phyloP scores from a whole-genome alignment of 108 stramenopile species.

The Conticribra guillardii region DNA sequence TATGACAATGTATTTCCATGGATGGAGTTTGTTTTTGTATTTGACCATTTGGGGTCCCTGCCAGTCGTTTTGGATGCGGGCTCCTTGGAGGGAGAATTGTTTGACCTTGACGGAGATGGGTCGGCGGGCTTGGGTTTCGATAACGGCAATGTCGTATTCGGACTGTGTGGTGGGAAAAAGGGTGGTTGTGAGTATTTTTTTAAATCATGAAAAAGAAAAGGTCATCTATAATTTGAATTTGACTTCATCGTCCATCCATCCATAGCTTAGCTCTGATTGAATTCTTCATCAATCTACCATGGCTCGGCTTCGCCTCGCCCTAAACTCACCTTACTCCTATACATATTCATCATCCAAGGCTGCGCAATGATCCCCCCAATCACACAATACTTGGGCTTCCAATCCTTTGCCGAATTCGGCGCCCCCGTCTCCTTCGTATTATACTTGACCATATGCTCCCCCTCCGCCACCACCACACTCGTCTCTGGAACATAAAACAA shows the following conservation, averaged over 20 bases:
- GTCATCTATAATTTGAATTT: no score
- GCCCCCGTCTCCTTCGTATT: constrained; percentile 86
- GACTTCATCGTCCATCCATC: no score
- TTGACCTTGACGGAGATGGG: constrained; percentile 92
- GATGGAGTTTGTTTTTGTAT: constrained; percentile 91
- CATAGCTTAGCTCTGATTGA: no score
- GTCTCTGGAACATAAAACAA: constrained; percentile 89
- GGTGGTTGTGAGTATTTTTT: constrained; percentile 2
- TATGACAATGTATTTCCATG: constrained; percentile 89
- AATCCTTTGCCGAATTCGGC: constrained; percentile 87
- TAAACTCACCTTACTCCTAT: constrained; percentile 83
- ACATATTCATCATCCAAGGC: constrained; percentile 95
- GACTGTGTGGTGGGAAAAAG: constrained; percentile 40
- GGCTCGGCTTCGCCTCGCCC: no score
- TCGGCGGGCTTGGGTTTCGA: constrained; percentile 89
- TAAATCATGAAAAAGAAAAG: background rate
- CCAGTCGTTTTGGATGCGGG: constrained; percentile 91
- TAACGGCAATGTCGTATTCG: constrained; percentile 92
- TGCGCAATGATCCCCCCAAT: constrained; percentile 94
- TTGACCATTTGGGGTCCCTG: constrained; percentile 94
- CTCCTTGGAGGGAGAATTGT: constrained; percentile 89
- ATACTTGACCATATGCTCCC: constrained; percentile 93
- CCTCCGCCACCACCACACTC: constrained; percentile 82
- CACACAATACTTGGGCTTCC: constrained; percentile 92
- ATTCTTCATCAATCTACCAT: background rate